phyloP scores from a whole-genome alignment of 2,329 filamentous ascomycete species.

The Venturia pyrina region DNA sequence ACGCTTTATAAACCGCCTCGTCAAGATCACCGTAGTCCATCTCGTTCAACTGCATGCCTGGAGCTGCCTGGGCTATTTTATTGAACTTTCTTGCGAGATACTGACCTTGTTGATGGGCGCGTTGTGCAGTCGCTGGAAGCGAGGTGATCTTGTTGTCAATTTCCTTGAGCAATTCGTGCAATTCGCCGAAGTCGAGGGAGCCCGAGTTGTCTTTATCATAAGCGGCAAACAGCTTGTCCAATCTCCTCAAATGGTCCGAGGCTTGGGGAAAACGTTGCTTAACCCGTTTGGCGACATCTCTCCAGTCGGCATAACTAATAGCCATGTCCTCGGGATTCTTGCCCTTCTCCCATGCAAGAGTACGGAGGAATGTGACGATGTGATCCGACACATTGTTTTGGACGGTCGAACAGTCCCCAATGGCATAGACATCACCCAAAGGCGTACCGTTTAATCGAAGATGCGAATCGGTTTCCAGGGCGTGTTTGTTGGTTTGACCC shows the following conservation, averaged over 20 bases:
- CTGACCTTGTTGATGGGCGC: constrained; percentile 88
- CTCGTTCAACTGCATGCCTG: constrained; percentile 68
- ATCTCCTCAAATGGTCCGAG: constrained; percentile 69
- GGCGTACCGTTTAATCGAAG: constrained; percentile 82
- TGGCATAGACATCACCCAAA: constrained; percentile 88
- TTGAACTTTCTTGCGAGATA: constrained; percentile 94
- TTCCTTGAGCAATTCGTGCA: constrained; percentile 76
- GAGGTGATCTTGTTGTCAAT: constrained; percentile 94
- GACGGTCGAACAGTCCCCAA: constrained; percentile 91
- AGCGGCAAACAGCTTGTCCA: constrained; percentile 82
- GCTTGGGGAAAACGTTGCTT: constrained; percentile 88
- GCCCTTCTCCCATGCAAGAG: constrained; percentile 82
- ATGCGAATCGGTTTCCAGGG: constrained; percentile 89
- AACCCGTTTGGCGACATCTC: constrained; percentile 70
- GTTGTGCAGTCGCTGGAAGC: constrained; percentile 87
- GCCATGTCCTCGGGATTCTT: constrained; percentile 82
- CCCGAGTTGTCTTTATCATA: constrained; percentile 92
- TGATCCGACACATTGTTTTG: constrained; percentile 95
- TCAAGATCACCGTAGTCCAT: constrained; percentile 84
- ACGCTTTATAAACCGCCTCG: constrained; percentile 84
- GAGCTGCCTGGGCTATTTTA: constrained; percentile 68
- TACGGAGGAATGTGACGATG: constrained; percentile 80
- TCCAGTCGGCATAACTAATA: constrained; percentile 82
- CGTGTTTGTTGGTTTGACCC: constrained; percentile 76
- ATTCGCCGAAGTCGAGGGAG: constrained; percentile 87